These are phyloP conservation scores for Talaromyces sp. DNA, from an alignment of 2,329 filamentous ascomycete genomes.

Conservation along the genomic window DNA sequence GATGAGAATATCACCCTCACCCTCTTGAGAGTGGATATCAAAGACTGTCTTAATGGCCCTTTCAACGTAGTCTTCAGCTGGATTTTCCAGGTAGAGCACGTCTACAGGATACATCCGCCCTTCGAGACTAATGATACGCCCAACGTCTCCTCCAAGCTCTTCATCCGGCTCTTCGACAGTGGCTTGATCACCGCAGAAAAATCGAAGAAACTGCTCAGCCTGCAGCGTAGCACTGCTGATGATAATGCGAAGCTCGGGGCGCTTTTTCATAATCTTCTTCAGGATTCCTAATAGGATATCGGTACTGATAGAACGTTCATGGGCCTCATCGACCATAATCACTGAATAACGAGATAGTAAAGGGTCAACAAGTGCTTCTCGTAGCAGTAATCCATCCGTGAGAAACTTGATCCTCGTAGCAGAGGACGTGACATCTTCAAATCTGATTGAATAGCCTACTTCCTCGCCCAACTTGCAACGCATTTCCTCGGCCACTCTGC, in stretches of 20 bases:
- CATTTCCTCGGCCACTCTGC: constrained; percentile 85
- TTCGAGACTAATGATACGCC: constrained; percentile 76
- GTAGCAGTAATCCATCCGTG: constrained; percentile 85
- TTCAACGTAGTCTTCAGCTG: constrained; percentile 83
- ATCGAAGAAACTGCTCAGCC: constrained; percentile 77
- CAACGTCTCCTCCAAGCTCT: constrained; percentile 43
- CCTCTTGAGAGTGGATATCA: constrained; percentile 78
- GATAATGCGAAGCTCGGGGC: constrained; percentile 79
- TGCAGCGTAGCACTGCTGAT: constrained; percentile 92
- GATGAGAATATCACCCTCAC: constrained; percentile 80
- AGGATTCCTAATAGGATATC: constrained; percentile 85
- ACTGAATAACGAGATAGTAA: constrained; percentile 86
- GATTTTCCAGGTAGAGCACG: constrained; percentile 71
- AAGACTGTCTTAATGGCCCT: constrained; percentile 78
- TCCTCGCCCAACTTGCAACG: constrained; percentile 83
- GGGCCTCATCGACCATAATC: constrained; percentile 97
- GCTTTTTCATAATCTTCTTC: constrained; percentile 80
- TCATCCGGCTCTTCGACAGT: constrained; percentile 33
- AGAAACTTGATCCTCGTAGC: constrained; percentile 89
- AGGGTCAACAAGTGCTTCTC: constrained; percentile 91
- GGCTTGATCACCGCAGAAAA: constrained; percentile 60
- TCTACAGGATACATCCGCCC: constrained; percentile 88
- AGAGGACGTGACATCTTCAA: constrained; percentile 87
- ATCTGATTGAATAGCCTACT: constrained; percentile 85
- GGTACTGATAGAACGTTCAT: constrained; percentile 88